Base-by-base conservation (phyloP, 2,329 filamentous ascomycete genomes). In the Ampelomyces quisqualis region DNA sequence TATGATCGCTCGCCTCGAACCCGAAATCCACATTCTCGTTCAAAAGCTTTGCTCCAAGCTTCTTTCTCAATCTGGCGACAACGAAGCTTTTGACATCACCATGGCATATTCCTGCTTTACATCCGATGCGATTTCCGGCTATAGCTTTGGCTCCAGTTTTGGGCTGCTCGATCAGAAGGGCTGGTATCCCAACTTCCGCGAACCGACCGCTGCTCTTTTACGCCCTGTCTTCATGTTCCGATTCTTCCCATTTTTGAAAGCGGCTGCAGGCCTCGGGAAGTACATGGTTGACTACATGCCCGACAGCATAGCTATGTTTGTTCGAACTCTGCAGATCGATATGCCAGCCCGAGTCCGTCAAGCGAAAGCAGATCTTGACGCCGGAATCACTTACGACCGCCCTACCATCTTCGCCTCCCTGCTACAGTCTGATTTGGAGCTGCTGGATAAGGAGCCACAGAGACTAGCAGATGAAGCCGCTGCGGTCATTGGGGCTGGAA, bases 401-500 rank as follows among this genome's bases (percentile, higher is more conserved):
- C 56, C 56, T 0, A 59, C 54, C 10, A 51, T 59, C 1, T 60
- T 63, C 20, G 51, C 51, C 6, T 50, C 54, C 0, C 47, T 59
- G 2, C 15, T 59, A 1, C 45, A 49, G 17, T 52, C 48, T 1
- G 49, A 53, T 18, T 32, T 54, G 18, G 40, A 45, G 5, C 21
- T 45, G 2, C 27, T 47, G n/a, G 53, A 58, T 2, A 58, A 60
- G 21, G 51, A 50, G 14, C 44, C 47, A 10, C 49, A 55, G n/a
- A 56, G 64, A 10, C 39, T 68, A 5, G 47, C 54, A 1, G 62
- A 66, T 24, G 65, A 68, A 45, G 62, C 53, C 7, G 47, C 57
- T 18, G 61, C 52, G 6, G 50, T 67, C 2, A 41, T 67, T 8
- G 65, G 61, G 21, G 65, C 65, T 2, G 65, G 63, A 7, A 67